Conservation (phyloP, 106 monocot genomes). For the Allium sativum region DNA sequence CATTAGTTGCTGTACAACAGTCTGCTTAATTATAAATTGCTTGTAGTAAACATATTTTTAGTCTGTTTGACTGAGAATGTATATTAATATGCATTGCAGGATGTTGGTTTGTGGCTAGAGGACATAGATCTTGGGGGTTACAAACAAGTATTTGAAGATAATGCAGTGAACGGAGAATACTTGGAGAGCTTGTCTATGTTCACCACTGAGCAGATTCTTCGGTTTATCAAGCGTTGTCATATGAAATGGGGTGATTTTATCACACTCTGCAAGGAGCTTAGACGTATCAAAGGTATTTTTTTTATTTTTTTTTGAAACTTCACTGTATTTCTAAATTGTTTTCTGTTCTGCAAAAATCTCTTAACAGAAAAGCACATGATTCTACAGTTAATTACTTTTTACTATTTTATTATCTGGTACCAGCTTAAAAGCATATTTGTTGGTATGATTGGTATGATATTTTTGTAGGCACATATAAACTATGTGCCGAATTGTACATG, state of each 20-base stretch:
- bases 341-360: no score
- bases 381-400: no score
- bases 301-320: not conserved
- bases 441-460: no score
- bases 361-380: no score
- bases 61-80: not conserved
- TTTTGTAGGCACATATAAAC: no score
- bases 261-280: conserved; percentile 89
- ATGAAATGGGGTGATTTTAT: conserved; percentile 99
- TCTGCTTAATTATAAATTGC: not conserved
- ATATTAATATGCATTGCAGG: conserved; percentile 33
- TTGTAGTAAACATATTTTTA: not conserved
- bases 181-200: conserved; percentile 84
- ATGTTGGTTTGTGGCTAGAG: conserved; percentile 96
- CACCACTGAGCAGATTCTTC: conserved; percentile 92
- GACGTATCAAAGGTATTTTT: conserved; percentile 86
- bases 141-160: conserved; percentile 72
- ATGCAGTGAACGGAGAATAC: conserved; percentile 91
- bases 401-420: no score
- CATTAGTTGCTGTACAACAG: not conserved
- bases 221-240: conserved; percentile 89
- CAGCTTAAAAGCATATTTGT: no score
- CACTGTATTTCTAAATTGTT: no score
- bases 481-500: no score
- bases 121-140: conserved; percentile 94